Evolutionary conservation across 1,284 basidiomycete genomes (phyloP).

Genomic region (Cystobasidium sp.): DNA sequence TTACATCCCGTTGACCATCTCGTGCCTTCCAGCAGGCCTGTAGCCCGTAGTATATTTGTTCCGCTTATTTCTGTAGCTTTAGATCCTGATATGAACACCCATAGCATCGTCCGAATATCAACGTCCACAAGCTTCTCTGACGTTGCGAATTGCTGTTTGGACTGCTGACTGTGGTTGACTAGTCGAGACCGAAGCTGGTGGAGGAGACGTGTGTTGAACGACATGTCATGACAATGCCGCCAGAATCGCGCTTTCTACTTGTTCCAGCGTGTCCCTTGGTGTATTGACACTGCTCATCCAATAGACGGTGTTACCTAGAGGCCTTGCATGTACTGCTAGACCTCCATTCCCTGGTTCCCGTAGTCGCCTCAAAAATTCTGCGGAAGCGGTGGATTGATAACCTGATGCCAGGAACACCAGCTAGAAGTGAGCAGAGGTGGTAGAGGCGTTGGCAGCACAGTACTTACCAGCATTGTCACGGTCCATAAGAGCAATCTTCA

Average conservation of each 20-base stretch:
- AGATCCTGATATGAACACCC: too few relatives aligned
- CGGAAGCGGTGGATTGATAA: slow-evolving; percentile 76
- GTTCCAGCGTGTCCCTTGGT: slow-evolving; percentile 51
- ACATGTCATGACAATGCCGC: slow-evolving; percentile 4
- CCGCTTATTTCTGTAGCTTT: too few relatives aligned
- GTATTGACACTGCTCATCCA: slow-evolving; percentile 92
- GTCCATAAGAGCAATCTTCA: slow-evolving; percentile 78
- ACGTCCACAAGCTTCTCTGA: too few relatives aligned
- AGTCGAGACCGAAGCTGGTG: too few relatives aligned
- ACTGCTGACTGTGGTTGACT: too few relatives aligned
- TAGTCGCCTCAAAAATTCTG: slow-evolving; percentile 61
- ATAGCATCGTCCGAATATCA: too few relatives aligned
- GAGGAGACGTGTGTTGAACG: neutral
- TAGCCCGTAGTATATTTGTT: too few relatives aligned
- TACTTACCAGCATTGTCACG: slow-evolving; percentile 49
- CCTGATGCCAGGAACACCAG: slow-evolving; percentile 58
- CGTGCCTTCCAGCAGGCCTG: too few relatives aligned
- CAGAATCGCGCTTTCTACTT: slow-evolving; percentile 52
- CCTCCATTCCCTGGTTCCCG: slow-evolving; percentile 27
- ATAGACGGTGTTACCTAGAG: slow-evolving; percentile 90
- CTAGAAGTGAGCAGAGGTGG: too few relatives aligned
- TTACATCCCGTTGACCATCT: neutral
- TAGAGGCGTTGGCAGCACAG: too few relatives aligned
- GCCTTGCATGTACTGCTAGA: slow-evolving; percentile 76
- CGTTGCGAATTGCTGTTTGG: too few relatives aligned